phyloP scores from a whole-genome alignment of 208 protist genomes.

The Crithidia fasciculata region DNA sequence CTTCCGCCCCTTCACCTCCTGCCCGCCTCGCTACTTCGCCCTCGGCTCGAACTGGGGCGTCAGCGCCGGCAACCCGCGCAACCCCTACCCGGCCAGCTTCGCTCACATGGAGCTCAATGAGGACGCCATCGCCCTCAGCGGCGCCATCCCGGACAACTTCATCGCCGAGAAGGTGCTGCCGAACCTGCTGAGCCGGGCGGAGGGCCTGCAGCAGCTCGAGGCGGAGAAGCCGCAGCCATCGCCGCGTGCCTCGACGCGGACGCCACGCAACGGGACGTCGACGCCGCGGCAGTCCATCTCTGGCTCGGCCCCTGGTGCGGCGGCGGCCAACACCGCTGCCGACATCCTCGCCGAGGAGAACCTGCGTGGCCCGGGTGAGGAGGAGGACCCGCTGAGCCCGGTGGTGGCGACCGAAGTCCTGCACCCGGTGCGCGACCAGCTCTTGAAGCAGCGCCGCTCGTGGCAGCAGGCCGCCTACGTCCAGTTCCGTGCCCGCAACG shows the following conservation, averaged over 20 bases:
- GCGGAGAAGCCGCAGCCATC: slow-evolving; percentile 29
- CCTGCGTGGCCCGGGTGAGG: slow-evolving; percentile 49
- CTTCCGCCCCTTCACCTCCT: slow-evolving; percentile 77
- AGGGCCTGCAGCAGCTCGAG: slow-evolving; percentile 60
- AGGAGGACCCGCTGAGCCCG: slow-evolving; percentile 76
- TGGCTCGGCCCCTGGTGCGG: neutral
- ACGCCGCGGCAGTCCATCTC: slow-evolving; percentile 24
- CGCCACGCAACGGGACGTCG: slow-evolving; percentile 36
- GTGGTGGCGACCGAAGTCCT: slow-evolving; percentile 61
- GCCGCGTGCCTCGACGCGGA: slow-evolving; percentile 35
- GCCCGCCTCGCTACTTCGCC: slow-evolving; percentile 80
- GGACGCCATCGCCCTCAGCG: slow-evolving; percentile 60
- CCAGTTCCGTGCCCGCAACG: slow-evolving; percentile 45
- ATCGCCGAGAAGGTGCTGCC: slow-evolving; percentile 65
- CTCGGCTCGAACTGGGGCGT: slow-evolving; percentile 84
- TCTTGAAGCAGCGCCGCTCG: slow-evolving; percentile 47
- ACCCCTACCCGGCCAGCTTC: slow-evolving; percentile 74
- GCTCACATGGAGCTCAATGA: slow-evolving; percentile 82
- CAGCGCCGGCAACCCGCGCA: slow-evolving; percentile 51
- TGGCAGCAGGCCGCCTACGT: slow-evolving; percentile 57
- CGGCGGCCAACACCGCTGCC: slow-evolving; percentile 12
- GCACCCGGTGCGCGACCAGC: slow-evolving; percentile 52
- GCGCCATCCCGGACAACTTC: slow-evolving; percentile 57
- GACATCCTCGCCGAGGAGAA: slow-evolving; percentile 46
- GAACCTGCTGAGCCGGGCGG: slow-evolving; percentile 54